phyloP scores from a whole-genome alignment of 495 filamentous ascomycete species.

The Trichoderma erinaceum region DNA sequence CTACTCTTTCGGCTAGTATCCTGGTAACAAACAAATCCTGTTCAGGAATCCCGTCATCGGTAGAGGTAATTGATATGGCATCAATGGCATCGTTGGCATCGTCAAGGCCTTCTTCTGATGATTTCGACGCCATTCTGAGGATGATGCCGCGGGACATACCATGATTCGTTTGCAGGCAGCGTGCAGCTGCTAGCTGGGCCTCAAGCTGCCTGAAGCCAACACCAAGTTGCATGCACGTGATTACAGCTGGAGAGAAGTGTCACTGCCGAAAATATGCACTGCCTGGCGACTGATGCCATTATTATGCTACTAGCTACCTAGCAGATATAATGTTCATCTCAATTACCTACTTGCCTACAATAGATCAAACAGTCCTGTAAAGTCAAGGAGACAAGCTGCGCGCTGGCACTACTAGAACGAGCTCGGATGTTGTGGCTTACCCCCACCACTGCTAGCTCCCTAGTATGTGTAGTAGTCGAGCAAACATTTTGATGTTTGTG shows the following conservation, averaged over 20 bases:
- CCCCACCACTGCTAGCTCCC: no score
- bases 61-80: not conserved
- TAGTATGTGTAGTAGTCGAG: no score
- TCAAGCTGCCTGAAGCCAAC: not conserved
- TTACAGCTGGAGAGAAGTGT: not conserved
- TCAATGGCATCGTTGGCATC: not conserved
- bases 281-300: not conserved
- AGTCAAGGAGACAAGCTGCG: no score
- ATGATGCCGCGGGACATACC: not conserved
- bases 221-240: not conserved
- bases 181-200: not conserved
- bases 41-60: not conserved
- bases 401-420: no score
- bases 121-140: not conserved
- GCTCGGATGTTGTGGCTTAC: no score
- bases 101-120: not conserved
- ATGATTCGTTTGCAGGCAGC: not conserved
- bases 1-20: constrained; percentile 36
- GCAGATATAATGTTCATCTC: no score
- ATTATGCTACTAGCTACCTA: not conserved
- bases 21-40: not conserved
- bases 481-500: no score
- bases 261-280: not conserved
- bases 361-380: no score
- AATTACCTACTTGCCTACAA: no score